Base-by-base conservation (phyloP, 805 yeast genomes). In the Debaryomyces tyrocola region DNA sequence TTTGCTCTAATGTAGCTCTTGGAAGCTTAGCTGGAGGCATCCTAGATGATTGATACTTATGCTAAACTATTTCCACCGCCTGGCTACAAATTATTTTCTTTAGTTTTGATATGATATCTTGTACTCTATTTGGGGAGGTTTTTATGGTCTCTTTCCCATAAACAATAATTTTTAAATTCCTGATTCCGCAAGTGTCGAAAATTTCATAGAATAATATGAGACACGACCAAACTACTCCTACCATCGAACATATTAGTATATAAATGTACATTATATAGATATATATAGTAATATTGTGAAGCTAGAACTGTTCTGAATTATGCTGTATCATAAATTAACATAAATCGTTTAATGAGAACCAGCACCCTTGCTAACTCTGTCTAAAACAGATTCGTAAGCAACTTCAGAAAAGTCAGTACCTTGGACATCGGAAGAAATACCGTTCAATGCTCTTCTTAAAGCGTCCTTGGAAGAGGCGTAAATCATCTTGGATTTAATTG, bases 401-500 rank as follows among this genome's bases (percentile, higher is more conserved):
- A 94, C 97, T 80, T 94, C 99, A 52, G 95, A 85, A 74, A 84
- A 91, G 73, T 94, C 99, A 49, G 99, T 94, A 66, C 98, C 99
- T 78, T 94, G 99, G 64, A 94, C 79, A 66, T 94, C 99, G 58
- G 96, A 71, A 47, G 97, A 77, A 57, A 94, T 84, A 72, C 99
- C 99, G 69, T 88, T 92, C 66, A 94, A 79, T 47, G 99, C 92
- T 75, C 96, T 90, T 80, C 98, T 92, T 65, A 94, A 82, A 41
- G 97, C 96, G 62, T 91, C 98, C 75, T 90, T 90, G 50, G 98
- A 91, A n/a, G 97, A 83, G 40, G 99, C 98, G 77, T 91, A 92
- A 53, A 92, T 87, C 99, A 94, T 94, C 87, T 94, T 94, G 60
- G 90, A 70, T 78, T 95, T 87, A 63, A 94, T 84, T 52, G 94